Evolutionary conservation across 805 yeast species (phyloP), one percentile per base, ranked within the genome.

Genomic region (Lachancea lanzarotensis): DNA sequence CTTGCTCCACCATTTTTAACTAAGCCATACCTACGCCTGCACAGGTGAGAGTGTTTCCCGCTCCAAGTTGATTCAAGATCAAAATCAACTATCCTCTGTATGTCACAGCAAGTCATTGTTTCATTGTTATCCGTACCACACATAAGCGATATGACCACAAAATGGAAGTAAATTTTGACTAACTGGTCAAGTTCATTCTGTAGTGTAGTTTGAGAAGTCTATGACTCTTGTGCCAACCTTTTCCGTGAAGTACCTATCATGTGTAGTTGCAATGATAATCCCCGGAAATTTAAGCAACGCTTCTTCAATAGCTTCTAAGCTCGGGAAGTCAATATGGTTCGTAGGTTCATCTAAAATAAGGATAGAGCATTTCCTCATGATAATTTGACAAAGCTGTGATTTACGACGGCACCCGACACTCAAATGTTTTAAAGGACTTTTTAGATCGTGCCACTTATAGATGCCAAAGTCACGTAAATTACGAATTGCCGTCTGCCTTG

Each of bases 331-430:
- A 35, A 50, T 50, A 40, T 50, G 53, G 38, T 50, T 50, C 30
- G 53, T 50, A 34, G 53, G 53, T 45, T 47, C 53, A 37, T 50
- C 53, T 40, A 50, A 40, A 22, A 50, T 27, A 31, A 47, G 46
- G 9, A 50, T 40, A 19, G 50, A 50, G 40, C 47, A 50, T 43
- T 50, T 50, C 26, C 49, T 45, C 53, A 50, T 50, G 35, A 50
- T 43, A 27, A 50, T 42, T 41, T 50, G 53, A 42, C 51, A 50
- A 34, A 50, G 50, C 45, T 50, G 51, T 31, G 51, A 35, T 45
- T 50, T 50, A 45, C 53, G 51, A 16, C 53, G 49, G 35, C 53
- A 50, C 32, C 53, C 53, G 17, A 50, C 51, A 34, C 53, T 50
- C 47, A 47, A 42, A 30, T 20, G 17, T 27, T 45, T 47, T n/a